A percentile compares a stretch with the other conserved stretches of the same genome.
Evolutionary conservation across 495 filamentous ascomycete species (phyloP).

Genomic region (Xylaria bambusicola): DNA sequence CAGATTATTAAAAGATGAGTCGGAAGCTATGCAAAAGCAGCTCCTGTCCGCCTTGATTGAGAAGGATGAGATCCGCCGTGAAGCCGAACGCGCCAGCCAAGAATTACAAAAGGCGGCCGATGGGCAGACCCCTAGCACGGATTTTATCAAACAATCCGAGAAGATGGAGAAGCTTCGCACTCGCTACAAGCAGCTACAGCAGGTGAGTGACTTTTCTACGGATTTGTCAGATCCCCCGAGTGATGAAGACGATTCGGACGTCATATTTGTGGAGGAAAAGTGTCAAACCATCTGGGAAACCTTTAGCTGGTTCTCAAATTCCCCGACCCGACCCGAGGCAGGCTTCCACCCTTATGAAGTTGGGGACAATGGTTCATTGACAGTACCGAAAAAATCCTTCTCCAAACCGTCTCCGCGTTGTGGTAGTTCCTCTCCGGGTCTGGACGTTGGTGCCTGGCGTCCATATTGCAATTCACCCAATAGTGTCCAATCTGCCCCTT

Average conservation of each 20-base stretch:
- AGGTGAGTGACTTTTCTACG: constrained; percentile 40
- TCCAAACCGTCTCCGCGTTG: constrained; percentile 5
- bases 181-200: constrained; percentile 48
- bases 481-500: background rate
- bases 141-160: constrained; percentile 41
- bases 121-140: constrained; percentile 33
- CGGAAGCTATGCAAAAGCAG: constrained; percentile 53
- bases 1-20: constrained; percentile 42
- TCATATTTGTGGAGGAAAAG: constrained; percentile 22
- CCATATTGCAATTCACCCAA: background rate
- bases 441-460: background rate
- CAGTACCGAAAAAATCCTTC: constrained; percentile 12
- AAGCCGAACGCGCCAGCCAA: constrained; percentile 49
- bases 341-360: constrained; percentile 21
- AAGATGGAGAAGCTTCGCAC: constrained; percentile 53
- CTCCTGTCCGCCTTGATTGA: constrained; percentile 52
- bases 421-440: background rate
- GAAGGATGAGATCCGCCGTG: constrained; percentile 56
- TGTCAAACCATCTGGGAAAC: constrained; percentile 26
- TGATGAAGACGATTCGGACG: constrained; percentile 21
- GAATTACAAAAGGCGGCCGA: constrained; percentile 35
- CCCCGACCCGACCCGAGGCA: constrained; percentile 9
- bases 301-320: constrained; percentile 20
- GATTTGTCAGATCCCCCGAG: background rate
- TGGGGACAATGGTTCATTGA: constrained; percentile 16